phyloP scores from a whole-genome alignment of 2,329 filamentous ascomycete genomes.

The Podosphaera fusca region DNA sequence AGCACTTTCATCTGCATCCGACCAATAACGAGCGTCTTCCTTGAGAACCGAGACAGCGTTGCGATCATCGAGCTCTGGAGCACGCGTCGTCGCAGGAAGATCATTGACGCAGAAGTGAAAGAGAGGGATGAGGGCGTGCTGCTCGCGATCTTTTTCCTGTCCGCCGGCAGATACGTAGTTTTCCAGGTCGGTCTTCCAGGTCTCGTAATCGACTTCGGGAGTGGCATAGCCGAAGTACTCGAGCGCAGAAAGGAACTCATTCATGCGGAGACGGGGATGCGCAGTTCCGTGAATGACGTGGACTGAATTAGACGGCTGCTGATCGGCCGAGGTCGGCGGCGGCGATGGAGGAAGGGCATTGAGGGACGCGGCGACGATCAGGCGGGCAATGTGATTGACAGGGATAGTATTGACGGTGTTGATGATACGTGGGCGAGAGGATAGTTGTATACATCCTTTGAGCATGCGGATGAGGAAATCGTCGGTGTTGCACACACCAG shows the following conservation, averaged over 20 bases:
- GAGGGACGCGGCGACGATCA: slow-evolving; percentile 42
- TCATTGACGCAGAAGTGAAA: slow-evolving; percentile 50
- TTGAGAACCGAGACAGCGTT: slow-evolving; percentile 44
- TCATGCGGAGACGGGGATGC: slow-evolving; percentile 57
- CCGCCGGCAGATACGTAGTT: slow-evolving; percentile 26
- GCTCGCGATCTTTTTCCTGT: slow-evolving; percentile 21
- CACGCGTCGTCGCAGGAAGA: slow-evolving; percentile 41
- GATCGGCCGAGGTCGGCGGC: slow-evolving; percentile 22
- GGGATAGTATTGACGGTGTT: slow-evolving; percentile 85
- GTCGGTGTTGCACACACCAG: slow-evolving; percentile 56
- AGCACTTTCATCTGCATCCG: slow-evolving; percentile 10
- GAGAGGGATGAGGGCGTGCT: slow-evolving; percentile 48
- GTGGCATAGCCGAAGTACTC: slow-evolving; percentile 51
- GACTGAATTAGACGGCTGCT: slow-evolving; percentile 6
- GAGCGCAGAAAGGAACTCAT: slow-evolving; percentile 49
- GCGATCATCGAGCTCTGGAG: slow-evolving; percentile 43
- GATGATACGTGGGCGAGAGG: slow-evolving; percentile 46
- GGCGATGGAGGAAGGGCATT: not conserved
- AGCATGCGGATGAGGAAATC: slow-evolving; percentile 74
- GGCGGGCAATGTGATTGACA: slow-evolving; percentile 59
- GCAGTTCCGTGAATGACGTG: slow-evolving; percentile 57
- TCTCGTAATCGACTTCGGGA: slow-evolving; percentile 40
- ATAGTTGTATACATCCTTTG: slow-evolving; percentile 71
- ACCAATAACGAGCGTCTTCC: slow-evolving; percentile 25
- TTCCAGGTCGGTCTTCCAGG: slow-evolving; percentile 46